phyloP scores from a whole-genome alignment of 306 rosid genomes.

The Morella rubra region DNA sequence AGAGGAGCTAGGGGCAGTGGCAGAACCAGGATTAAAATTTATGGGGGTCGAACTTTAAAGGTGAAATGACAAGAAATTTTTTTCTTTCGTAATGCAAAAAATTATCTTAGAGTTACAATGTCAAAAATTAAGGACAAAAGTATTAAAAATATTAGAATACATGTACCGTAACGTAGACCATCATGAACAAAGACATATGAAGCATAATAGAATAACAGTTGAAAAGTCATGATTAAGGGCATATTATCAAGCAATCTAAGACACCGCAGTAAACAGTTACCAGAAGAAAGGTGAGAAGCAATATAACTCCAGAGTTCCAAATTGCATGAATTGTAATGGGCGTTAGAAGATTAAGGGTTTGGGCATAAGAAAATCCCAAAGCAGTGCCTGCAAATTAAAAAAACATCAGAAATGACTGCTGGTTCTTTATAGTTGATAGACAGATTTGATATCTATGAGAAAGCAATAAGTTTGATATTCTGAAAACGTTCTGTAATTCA shows the following conservation, averaged over 20 bases:
- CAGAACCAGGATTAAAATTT: too few species aligned
- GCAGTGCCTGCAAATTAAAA: constrained; percentile 54
- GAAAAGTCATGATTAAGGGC: too few species aligned
- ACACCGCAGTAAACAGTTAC: constrained; percentile 38
- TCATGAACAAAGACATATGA: too few species aligned
- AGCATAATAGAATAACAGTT: too few species aligned
- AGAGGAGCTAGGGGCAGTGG: too few species aligned
- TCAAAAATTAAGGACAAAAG: too few species aligned
- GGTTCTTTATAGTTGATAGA: constrained; percentile 2
- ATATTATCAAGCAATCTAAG: background rate
- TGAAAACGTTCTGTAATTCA: background rate
- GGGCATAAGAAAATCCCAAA: constrained; percentile 92
- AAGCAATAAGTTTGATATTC: background rate
- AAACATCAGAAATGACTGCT: constrained; percentile 19
- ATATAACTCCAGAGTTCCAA: constrained; percentile 94
- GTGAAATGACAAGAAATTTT: too few species aligned
- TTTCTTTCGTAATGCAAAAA: too few species aligned
- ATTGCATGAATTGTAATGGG: constrained; percentile 94
- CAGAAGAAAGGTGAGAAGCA: constrained; percentile 87
- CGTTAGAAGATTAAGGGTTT: constrained; percentile 90
- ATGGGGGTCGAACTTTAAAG: too few species aligned
- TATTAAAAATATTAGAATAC: too few species aligned
- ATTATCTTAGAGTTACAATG: too few species aligned
- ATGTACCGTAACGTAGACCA: too few species aligned
- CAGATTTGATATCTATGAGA: background rate